Conservation (phyloP, 768 basidiomycete genomes). For the Lyophyllum semitale region DNA sequence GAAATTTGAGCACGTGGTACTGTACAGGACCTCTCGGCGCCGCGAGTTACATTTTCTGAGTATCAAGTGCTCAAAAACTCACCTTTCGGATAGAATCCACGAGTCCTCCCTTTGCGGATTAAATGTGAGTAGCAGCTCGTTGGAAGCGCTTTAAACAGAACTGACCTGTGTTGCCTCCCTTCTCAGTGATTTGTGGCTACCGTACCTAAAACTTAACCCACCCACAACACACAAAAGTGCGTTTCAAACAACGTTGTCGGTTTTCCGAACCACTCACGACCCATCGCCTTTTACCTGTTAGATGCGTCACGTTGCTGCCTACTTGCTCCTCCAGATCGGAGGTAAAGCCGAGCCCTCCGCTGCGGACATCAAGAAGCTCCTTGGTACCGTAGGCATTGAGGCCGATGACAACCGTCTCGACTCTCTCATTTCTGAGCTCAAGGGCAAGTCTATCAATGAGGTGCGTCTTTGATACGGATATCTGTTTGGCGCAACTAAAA, state of each 20-base stretch:
- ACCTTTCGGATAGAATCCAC: slow-evolving; percentile 82
- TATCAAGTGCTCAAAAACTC: slow-evolving; percentile 26
- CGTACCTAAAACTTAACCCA: slow-evolving; percentile 41
- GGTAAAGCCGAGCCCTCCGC: slow-evolving; percentile 89
- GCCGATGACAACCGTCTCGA: slow-evolving; percentile 79
- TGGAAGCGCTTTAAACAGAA: neutral
- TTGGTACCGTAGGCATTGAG: slow-evolving; percentile 85
- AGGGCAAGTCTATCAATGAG: slow-evolving; percentile 85
- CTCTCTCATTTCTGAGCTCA: slow-evolving; percentile 85
- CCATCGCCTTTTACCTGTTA: slow-evolving; percentile 23
- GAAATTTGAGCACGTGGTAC: slow-evolving; percentile 47
- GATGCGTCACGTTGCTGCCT: slow-evolving; percentile 95
- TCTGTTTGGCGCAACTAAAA: neutral
- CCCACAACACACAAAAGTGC: slow-evolving; percentile 45
- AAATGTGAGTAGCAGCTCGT: slow-evolving; percentile 57
- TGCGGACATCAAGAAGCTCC: slow-evolving; percentile 85
- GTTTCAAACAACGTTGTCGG: slow-evolving; percentile 4
- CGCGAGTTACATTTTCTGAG: slow-evolving; percentile 17
- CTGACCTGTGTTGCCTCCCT: slow-evolving; percentile 7
- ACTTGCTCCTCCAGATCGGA: slow-evolving; percentile 94
- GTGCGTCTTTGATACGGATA: slow-evolving; percentile 44
- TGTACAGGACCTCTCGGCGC: slow-evolving; percentile 55
- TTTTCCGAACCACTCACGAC: neutral
- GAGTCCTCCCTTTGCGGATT: slow-evolving; percentile 92
- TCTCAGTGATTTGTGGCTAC: slow-evolving; percentile 91